Percentiles rank a stretch among this genome's conserved stretches.
These are phyloP conservation scores for Wickerhamomyces sydowiorum DNA, from an alignment of 805 yeast species.

Conservation along the genomic window DNA sequence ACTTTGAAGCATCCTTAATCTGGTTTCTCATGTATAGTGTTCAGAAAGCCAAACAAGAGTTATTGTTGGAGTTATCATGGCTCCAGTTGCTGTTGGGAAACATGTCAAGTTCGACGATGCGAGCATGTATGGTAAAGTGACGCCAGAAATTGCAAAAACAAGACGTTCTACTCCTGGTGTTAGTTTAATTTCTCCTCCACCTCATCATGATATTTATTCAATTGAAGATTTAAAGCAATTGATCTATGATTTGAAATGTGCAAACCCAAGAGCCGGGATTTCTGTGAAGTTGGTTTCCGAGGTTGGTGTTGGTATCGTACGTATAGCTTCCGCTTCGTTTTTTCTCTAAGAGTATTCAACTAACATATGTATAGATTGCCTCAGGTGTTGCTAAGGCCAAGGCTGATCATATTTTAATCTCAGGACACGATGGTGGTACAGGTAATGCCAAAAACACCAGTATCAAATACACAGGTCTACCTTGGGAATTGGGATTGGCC, in stretches of 20 bases:
- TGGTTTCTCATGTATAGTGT: too few relatives aligned
- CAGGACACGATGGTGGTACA: conserved; percentile 99
- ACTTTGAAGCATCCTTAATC: too few relatives aligned
- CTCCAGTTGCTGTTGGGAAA: not conserved
- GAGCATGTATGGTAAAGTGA: conserved; percentile 49
- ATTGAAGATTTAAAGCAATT: conserved; percentile 97
- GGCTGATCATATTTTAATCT: conserved; percentile 91
- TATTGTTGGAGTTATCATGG: too few relatives aligned
- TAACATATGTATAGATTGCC: too few relatives aligned
- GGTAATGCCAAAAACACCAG: conserved; percentile 99
- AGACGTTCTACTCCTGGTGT: conserved; percentile 97
- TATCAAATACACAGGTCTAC: conserved; percentile 94
- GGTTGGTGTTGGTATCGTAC: conserved; percentile 98
- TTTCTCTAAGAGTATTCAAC: too few relatives aligned
- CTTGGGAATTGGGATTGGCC: conserved; percentile 98
- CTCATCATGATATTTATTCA: conserved; percentile 97
- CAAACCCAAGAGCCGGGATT: conserved; percentile 95
- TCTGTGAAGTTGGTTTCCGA: conserved; percentile 96
- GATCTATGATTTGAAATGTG: conserved; percentile 92
- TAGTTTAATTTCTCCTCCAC: conserved; percentile 96
- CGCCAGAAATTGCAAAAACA: conserved; percentile 83
- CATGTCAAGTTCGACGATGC: conserved; percentile 61
- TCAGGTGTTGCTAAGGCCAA: conserved; percentile 99
- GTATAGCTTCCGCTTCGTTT: too few relatives aligned
- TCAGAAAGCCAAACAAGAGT: too few relatives aligned